Percentiles rank a stretch among this genome's conserved stretches.
Conservation (phyloP, 257 asterid genomes). For the Solanum paucissectum region DNA sequence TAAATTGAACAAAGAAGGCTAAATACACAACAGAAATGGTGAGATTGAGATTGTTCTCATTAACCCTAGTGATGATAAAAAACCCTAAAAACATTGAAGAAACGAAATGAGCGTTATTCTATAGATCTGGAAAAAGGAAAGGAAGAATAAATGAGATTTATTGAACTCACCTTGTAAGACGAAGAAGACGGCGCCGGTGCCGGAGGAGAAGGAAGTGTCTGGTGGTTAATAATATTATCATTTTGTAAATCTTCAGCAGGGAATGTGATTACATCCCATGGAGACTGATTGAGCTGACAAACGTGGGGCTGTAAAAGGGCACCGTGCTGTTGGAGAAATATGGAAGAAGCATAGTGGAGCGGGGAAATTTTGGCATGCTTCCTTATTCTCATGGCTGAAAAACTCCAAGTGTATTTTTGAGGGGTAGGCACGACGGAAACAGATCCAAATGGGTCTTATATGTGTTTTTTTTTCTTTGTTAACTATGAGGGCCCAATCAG, state of each 20-base stretch:
- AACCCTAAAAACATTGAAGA: slow-evolving; percentile 40
- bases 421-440: neutral
- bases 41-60: slow-evolving; percentile 11
- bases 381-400: slow-evolving; percentile 35
- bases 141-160: neutral
- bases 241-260: slow-evolving; percentile 12
- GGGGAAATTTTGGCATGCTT: slow-evolving; percentile 36
- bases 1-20: neutral
- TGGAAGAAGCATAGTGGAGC: neutral
- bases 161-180: slow-evolving; percentile 13
- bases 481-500: neutral
- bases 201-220: slow-evolving; percentile 14
- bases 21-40: slow-evolving; percentile 12
- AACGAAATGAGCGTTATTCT: neutral
- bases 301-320: neutral
- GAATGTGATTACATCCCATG: slow-evolving; percentile 68
- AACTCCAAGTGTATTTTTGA: neutral
- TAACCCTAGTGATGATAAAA: slow-evolving; percentile 39
- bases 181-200: slow-evolving; percentile 14
- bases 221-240: slow-evolving; percentile 9
- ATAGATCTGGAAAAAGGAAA: slow-evolving; percentile 19
- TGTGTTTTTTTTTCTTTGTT: neutral
- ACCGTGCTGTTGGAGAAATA: neutral
- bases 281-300: slow-evolving; percentile 43
- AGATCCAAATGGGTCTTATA: neutral